Percentiles rank a stretch among this genome's conserved stretches.
phyloP scores from a whole-genome alignment of 2,329 filamentous ascomycete genomes.

The Talaromyces amestolkiae region DNA sequence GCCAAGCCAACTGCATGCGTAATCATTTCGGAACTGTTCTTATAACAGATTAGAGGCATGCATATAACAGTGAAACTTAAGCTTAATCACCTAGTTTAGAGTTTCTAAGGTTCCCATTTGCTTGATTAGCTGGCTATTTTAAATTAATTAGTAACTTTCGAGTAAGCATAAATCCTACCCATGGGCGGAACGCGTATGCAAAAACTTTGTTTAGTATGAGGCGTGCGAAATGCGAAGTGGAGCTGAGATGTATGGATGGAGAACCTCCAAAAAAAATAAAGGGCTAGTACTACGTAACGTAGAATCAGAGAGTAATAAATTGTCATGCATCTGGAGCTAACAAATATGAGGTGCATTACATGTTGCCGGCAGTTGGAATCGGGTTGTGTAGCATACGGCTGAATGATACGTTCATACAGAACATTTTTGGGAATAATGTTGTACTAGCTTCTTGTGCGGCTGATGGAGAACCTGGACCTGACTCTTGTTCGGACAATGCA shows the following conservation, averaged over 20 bases:
- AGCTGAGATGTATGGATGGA: neutral
- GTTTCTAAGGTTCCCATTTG: neutral
- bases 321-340: neutral
- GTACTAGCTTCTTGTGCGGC: neutral
- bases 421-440: neutral
- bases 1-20: neutral
- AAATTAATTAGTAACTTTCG: neutral
- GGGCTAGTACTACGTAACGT: neutral
- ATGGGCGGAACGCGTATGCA: neutral
- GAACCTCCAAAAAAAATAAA: neutral
- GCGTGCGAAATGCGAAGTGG: neutral
- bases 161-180: neutral
- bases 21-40: neutral
- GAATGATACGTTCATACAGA: neutral
- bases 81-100: neutral
- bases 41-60: neutral
- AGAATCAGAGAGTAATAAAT: neutral
- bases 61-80: neutral
- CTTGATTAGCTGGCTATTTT: neutral
- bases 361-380: neutral
- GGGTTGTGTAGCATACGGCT: neutral
- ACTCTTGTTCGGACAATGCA: neutral
- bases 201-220: neutral
- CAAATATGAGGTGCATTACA: neutral
- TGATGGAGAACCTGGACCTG: neutral